A percentile compares a stretch with the other conserved stretches of the same genome.
Evolutionary conservation across 2,329 filamentous ascomycete species (phyloP).

Genomic region (Curvularia verruculosa): DNA sequence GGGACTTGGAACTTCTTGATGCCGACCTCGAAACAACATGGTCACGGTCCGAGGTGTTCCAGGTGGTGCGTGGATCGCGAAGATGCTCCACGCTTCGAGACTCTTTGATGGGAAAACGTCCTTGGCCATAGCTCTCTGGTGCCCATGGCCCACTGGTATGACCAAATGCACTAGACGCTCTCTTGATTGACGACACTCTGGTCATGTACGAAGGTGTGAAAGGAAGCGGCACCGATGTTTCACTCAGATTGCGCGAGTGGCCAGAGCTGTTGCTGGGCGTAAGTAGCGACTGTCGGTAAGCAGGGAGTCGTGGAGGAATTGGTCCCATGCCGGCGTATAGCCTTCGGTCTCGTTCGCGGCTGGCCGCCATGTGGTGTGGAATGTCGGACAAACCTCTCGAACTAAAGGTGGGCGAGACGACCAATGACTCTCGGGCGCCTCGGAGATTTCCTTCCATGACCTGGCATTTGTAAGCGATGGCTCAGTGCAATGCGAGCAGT

Average conservation of each 20-base stretch:
- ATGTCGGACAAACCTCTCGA: slow-evolving; percentile 45
- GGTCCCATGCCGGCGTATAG: slow-evolving; percentile 47
- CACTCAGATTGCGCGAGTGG: slow-evolving; percentile 51
- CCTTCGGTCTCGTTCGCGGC: slow-evolving; percentile 44
- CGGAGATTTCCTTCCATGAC: slow-evolving; percentile 92
- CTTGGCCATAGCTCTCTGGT: slow-evolving; percentile 43
- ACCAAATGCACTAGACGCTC: slow-evolving; percentile 50
- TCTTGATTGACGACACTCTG: slow-evolving; percentile 38
- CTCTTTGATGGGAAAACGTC: slow-evolving; percentile 46
- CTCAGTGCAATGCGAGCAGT: slow-evolving; percentile 4
- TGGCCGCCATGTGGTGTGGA: slow-evolving; percentile 41
- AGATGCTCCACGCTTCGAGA: slow-evolving; percentile 51
- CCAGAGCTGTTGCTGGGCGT: slow-evolving; percentile 39
- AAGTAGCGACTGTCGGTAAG: slow-evolving; percentile 43
- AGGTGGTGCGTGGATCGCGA: slow-evolving; percentile 40
- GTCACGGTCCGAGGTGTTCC: slow-evolving; percentile 33
- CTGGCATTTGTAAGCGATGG: slow-evolving; percentile 56
- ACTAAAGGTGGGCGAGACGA: slow-evolving; percentile 59
- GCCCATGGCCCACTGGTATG: slow-evolving; percentile 47
- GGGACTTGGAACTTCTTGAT: slow-evolving; percentile 49
- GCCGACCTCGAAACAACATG: slow-evolving; percentile 40
- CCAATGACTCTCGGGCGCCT: slow-evolving; percentile 74
- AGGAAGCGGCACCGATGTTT: slow-evolving; percentile 48
- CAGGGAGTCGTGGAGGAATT: slow-evolving; percentile 41
- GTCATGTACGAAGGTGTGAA: slow-evolving; percentile 41